A percentile compares a stretch with the other conserved stretches of the same genome.
Evolutionary conservation across 176 grass and related monocot species (phyloP).

Genomic region (Zizania latifolia): DNA sequence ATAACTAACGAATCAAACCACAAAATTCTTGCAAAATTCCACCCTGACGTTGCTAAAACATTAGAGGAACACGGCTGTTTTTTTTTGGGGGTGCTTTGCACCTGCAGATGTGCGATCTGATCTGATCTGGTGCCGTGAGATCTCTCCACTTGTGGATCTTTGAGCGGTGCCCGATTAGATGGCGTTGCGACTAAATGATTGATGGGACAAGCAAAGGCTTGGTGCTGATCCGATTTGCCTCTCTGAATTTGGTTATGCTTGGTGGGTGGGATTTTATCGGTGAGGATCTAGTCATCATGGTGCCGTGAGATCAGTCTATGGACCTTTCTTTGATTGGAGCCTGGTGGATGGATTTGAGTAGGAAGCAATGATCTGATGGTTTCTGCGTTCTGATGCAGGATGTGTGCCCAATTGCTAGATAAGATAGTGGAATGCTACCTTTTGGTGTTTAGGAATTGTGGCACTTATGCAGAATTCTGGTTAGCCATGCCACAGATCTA

Average conservation of each 20-base stretch:
- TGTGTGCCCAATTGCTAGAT: neutral
- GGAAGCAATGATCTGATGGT: neutral
- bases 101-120: constrained; percentile 19
- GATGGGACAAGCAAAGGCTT: neutral
- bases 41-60: neutral
- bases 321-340: neutral
- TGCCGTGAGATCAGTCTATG: neutral
- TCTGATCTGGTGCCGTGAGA: constrained; percentile 42
- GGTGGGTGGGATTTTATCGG: neutral
- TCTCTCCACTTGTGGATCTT: constrained; percentile 7
- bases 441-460: constrained; percentile 3
- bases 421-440: neutral
- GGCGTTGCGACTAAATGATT: neutral
- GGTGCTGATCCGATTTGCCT: neutral
- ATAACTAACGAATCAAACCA: neutral
- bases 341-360: neutral
- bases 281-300: neutral
- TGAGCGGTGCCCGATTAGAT: constrained; percentile 23
- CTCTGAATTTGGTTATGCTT: neutral
- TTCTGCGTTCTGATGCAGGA: neutral
- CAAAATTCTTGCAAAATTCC: neutral
- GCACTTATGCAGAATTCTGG: neutral
- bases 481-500: neutral
- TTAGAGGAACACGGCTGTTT: neutral
- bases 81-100: neutral